A percentile compares a stretch with the other conserved stretches of the same genome.
phyloP scores from a whole-genome alignment of 1,284 basidiomycete species.

The Fistulinella staudtii region DNA sequence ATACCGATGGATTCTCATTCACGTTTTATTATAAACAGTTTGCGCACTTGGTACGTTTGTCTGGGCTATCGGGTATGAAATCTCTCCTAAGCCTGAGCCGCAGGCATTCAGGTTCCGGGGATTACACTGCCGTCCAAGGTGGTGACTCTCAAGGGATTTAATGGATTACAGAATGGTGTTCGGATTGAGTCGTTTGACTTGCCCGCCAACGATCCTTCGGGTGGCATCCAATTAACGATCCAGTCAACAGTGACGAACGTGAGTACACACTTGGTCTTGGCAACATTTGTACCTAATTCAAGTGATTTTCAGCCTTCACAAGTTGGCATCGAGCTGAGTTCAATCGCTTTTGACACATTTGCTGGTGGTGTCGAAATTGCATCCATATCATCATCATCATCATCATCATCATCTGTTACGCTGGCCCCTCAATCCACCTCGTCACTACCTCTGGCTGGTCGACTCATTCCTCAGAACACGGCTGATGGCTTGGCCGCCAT shows the following conservation, averaged over 20 bases:
- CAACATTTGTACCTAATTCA: slow-evolving; percentile 2
- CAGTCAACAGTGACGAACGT: slow-evolving; percentile 62
- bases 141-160: slow-evolving; percentile 71
- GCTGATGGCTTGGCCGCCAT: slow-evolving; percentile 54
- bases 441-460: slow-evolving; percentile 55
- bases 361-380: slow-evolving; percentile 56
- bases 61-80: slow-evolving; percentile 1
- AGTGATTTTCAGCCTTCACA: slow-evolving; percentile 57
- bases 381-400: slow-evolving; percentile 47
- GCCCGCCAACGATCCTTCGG: slow-evolving; percentile 67
- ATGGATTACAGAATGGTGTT: slow-evolving; percentile 63
- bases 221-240: slow-evolving; percentile 71
- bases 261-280: slow-evolving; percentile 18
- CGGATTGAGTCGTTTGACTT: slow-evolving; percentile 69
- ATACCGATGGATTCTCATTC: slow-evolving; percentile 5
- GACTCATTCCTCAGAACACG: slow-evolving; percentile 60
- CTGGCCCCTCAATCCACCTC: slow-evolving; percentile 56
- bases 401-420: slow-evolving; percentile 48
- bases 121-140: slow-evolving; percentile 55
- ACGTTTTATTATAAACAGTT: slow-evolving; percentile 39
- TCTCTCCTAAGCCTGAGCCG: neutral
- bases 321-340: slow-evolving; percentile 67
- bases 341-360: slow-evolving; percentile 61
- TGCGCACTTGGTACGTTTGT: slow-evolving; percentile 47
- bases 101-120: slow-evolving; percentile 55